Conservation (phyloP, 352 stramenopile genomes). For the Achlya hypogyna region DNA sequence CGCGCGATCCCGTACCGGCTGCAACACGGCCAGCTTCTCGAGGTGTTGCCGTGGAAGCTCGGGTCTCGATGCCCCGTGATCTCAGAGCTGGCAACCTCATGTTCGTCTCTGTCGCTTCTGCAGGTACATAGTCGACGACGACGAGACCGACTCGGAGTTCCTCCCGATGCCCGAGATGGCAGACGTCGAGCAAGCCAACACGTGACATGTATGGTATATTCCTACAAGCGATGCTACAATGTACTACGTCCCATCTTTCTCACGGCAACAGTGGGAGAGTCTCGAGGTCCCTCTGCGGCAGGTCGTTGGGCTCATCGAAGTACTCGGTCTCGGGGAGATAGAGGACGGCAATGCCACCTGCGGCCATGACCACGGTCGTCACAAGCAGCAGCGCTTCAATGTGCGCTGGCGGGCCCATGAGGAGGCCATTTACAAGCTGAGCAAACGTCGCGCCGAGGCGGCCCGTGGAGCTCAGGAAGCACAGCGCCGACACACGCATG, state of each 20-base stretch:
- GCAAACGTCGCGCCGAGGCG: constrained; percentile 82
- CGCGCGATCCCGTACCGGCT: neutral
- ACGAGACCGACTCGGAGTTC: neutral
- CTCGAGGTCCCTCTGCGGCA: neutral
- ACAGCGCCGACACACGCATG: constrained; percentile 84
- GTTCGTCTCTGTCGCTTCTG: neutral
- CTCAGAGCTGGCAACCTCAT: neutral
- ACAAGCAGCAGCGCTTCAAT: constrained; percentile 65
- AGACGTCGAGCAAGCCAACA: neutral
- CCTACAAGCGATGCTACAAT: neutral
- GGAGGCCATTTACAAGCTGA: constrained; percentile 84
- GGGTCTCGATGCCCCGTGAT: neutral
- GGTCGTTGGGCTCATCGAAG: neutral
- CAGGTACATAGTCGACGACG: neutral
- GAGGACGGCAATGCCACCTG: constrained; percentile 29
- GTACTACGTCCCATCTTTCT: too few species aligned
- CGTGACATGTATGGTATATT: neutral
- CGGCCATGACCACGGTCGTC: constrained; percentile 62
- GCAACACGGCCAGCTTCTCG: neutral
- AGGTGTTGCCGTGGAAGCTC: neutral
- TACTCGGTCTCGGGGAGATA: neutral
- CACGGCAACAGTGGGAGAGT: neutral
- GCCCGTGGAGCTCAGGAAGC: constrained; percentile 80
- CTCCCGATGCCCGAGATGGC: neutral
- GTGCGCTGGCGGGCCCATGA: constrained; percentile 66